Evolutionary conservation across 2,329 filamentous ascomycete genomes (phyloP), one percentile per base, ranked within the genome.

Genomic region (Neofusicoccum kwambonambiense): DNA sequence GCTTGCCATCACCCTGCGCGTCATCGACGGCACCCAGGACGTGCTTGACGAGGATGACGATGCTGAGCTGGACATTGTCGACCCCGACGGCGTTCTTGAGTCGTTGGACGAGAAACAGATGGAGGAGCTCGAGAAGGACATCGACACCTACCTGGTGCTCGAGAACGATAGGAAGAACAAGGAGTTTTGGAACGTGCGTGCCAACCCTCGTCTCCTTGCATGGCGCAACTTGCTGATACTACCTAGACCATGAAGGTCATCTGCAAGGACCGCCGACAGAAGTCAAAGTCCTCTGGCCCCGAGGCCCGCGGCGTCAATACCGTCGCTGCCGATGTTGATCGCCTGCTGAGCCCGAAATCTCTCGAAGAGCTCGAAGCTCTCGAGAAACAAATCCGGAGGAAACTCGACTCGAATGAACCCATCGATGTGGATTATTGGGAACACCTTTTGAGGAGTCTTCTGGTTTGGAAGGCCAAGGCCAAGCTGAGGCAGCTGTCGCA

Each of bases 371-470:
- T 99, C n/a, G 90, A 93, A 74, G 86, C 86, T 17, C 82, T 99
- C 56, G 94, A 99, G 78, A 86, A 83, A 68, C 93, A 98, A 79
- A 95, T 99, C 76, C 88, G 88, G 74, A 82, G 84, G 15, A 99
- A 99, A 80, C 81, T 99, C 54, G 85, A 89, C 61, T 96, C 92
- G 7, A 89, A 97, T 74, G 93, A 97, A 73, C 89, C 91, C 9
- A 94, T 99, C 69, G 95, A 99, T 77, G 92, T 91, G 2, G 95
- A 99, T 78, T 99, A 98, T 76, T 99, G 95, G 95, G 92, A 96
- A 74, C 92, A 97, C 74, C 83, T 99, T 15, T 82, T 99, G 67
- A 89, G 89, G 69, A 96, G 89, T 74, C 81, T 99, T 68, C 83
- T 90, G 6, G 88, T 97, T 1, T 97, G 92, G 88, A 98, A 98